These are phyloP conservation scores for Rhodofomes roseus DNA, from an alignment of 1,284 basidiomycete species.

Conservation along the genomic window DNA sequence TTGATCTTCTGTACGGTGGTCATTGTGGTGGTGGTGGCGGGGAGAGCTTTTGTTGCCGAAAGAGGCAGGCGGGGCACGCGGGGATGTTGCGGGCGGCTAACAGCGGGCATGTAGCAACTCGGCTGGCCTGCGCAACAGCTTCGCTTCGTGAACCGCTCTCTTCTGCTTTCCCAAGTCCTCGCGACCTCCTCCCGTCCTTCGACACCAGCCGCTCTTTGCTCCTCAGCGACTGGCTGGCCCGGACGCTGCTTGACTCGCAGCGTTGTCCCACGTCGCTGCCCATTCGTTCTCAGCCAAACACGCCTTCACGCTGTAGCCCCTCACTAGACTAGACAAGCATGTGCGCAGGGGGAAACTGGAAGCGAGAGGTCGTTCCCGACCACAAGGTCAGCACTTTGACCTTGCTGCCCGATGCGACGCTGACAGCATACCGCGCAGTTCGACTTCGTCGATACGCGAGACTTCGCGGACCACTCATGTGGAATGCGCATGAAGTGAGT, in stretches of 20 bases:
- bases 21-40: constrained; percentile 43
- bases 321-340: constrained; percentile 40
- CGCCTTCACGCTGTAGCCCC: constrained; percentile 19
- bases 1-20: constrained; percentile 91
- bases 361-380: constrained; percentile 95
- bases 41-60: constrained; percentile 10
- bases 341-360: constrained; percentile 84
- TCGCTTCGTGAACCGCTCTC: constrained; percentile 4
- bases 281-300: constrained; percentile 21
- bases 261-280: constrained; percentile 26
- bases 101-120: constrained; percentile 7
- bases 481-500: constrained; percentile 83
- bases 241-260: constrained; percentile 33
- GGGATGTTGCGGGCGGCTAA: constrained; percentile 8
- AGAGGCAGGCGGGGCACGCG: constrained; percentile 5
- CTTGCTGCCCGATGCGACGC: background rate
- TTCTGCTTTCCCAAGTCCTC: constrained; percentile 9
- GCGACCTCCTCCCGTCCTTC: constrained; percentile 24
- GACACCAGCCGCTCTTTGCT: constrained; percentile 33
- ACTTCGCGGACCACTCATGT: constrained; percentile 87
- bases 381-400: constrained; percentile 70
- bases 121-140: constrained; percentile 3
- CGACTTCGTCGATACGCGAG: constrained; percentile 92
- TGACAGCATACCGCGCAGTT: constrained; percentile 55
- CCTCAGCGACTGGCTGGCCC: constrained; percentile 66